Evolutionary conservation across 139 green algal species (phyloP).

Genomic region (Coelastrella sp.): DNA sequence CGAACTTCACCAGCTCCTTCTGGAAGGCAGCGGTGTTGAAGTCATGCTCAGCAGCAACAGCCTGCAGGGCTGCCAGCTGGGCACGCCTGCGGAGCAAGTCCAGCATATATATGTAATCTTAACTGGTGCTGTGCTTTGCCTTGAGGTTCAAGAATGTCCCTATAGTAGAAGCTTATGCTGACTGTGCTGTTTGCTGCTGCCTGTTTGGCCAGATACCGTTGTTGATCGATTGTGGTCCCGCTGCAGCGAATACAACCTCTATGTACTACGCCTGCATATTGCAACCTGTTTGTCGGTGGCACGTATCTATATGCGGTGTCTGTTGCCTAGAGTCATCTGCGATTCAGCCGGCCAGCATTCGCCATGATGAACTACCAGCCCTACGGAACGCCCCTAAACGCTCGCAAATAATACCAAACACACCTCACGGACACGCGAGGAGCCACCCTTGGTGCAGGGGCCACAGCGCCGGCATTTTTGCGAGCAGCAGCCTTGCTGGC

Average conservation of each 20-base stretch:
- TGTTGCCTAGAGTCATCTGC: not conserved
- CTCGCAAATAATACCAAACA: not conserved
- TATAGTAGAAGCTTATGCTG: not conserved
- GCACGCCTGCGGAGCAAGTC: not conserved
- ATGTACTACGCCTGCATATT: too few species aligned
- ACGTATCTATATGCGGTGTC: not conserved
- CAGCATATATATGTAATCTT: too few species aligned
- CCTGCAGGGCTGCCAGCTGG: not conserved
- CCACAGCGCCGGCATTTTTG: constrained; percentile 30
- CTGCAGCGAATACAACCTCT: too few species aligned
- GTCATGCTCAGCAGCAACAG: constrained; percentile 25
- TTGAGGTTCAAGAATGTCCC: not conserved
- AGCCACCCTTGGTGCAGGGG: not conserved
- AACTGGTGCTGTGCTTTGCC: too few species aligned
- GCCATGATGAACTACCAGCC: not conserved
- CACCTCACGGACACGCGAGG: not conserved
- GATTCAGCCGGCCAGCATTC: not conserved
- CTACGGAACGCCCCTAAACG: too few species aligned
- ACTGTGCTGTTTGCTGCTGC: not conserved
- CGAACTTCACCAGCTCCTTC: constrained; percentile 84
- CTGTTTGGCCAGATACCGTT: too few species aligned
- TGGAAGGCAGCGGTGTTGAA: constrained; percentile 66
- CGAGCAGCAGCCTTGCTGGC: constrained; percentile 32
- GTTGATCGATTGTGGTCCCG: too few species aligned
- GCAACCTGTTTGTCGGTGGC: too few species aligned